Evolutionary conservation across 2,329 filamentous ascomycete genomes (phyloP).

Genomic region (Cryphonectria japonica): DNA sequence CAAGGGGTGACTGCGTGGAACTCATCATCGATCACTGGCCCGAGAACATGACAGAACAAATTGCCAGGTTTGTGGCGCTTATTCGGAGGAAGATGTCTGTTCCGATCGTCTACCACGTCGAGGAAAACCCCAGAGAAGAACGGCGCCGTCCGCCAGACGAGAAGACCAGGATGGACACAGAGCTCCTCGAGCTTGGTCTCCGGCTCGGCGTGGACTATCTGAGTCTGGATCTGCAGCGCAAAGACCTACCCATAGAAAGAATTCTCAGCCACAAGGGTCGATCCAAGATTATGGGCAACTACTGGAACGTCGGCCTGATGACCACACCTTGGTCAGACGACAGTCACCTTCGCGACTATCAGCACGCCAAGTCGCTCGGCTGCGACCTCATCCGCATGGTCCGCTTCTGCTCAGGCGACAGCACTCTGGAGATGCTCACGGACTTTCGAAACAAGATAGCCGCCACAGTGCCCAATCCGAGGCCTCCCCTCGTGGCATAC

Average conservation of each 20-base stretch:
- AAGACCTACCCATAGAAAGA: slow-evolving; percentile 50
- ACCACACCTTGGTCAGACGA: slow-evolving; percentile 59
- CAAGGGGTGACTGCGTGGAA: slow-evolving; percentile 62
- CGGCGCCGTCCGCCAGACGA: slow-evolving; percentile 44
- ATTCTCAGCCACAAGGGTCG: slow-evolving; percentile 57
- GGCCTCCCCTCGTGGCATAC: slow-evolving; percentile 53
- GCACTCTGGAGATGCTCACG: slow-evolving; percentile 52
- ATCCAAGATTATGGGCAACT: slow-evolving; percentile 65
- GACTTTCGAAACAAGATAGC: slow-evolving; percentile 54
- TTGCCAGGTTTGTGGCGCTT: slow-evolving; percentile 60
- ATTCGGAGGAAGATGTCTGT: slow-evolving; percentile 59
- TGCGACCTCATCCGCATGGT: slow-evolving; percentile 67
- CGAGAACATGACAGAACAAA: slow-evolving; percentile 49
- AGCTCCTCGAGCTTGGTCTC: slow-evolving; percentile 65
- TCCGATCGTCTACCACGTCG: slow-evolving; percentile 62
- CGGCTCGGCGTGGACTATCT: slow-evolving; percentile 69
- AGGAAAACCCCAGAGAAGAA: slow-evolving; percentile 52
- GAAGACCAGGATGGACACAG: slow-evolving; percentile 52
- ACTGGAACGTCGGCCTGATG: slow-evolving; percentile 50
- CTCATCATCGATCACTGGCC: slow-evolving; percentile 63
- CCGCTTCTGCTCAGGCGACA: slow-evolving; percentile 60
- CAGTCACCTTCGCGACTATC: slow-evolving; percentile 56
- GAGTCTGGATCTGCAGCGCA: slow-evolving; percentile 64
- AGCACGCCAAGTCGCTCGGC: slow-evolving; percentile 56
- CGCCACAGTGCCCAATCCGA: slow-evolving; percentile 47